Conservation (phyloP, 495 filamentous ascomycete species). For the Zalerion maritima region DNA sequence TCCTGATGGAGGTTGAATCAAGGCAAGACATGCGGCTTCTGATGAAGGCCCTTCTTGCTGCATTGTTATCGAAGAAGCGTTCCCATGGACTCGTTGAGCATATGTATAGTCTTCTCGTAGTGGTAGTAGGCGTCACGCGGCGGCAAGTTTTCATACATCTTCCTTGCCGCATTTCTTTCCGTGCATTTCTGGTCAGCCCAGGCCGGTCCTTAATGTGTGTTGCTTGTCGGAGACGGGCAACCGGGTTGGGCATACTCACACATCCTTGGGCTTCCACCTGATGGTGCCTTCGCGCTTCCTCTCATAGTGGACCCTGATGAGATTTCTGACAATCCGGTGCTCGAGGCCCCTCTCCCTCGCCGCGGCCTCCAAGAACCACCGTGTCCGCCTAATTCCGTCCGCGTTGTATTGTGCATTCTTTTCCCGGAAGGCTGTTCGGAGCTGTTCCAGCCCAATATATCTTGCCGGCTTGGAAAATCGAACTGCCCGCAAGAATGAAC, state of each 20-base stretch:
- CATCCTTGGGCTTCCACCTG: slow-evolving; percentile 2
- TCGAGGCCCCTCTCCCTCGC: slow-evolving; percentile 52
- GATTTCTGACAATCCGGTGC: slow-evolving; percentile 64
- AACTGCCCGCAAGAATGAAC: slow-evolving; percentile 58
- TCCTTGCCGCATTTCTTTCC: slow-evolving; percentile 1
- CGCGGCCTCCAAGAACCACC: slow-evolving; percentile 63
- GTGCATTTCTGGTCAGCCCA: not conserved
- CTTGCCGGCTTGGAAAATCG: slow-evolving; percentile 68
- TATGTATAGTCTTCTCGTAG: slow-evolving; percentile 50
- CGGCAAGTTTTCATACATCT: slow-evolving; percentile 1
- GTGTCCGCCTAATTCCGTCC: slow-evolving; percentile 51
- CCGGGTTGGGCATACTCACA: slow-evolving; percentile 1
- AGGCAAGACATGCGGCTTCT: not conserved
- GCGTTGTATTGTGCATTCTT: slow-evolving; percentile 39
- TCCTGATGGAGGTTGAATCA: slow-evolving; percentile 1
- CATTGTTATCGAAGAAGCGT: slow-evolving; percentile 46
- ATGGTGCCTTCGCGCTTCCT: slow-evolving; percentile 1
- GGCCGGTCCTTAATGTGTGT: slow-evolving; percentile 3
- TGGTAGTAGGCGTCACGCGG: slow-evolving; percentile 30
- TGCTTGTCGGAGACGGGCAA: too few relatives aligned
- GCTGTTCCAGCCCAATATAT: slow-evolving; percentile 43
- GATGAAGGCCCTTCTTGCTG: slow-evolving; percentile 9
- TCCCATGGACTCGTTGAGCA: slow-evolving; percentile 58
- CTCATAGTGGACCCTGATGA: slow-evolving; percentile 43
- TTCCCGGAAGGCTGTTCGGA: slow-evolving; percentile 60